phyloP scores from a whole-genome alignment of 2,329 filamentous ascomycete genomes.

The Nothomitra cinnamomea region DNA sequence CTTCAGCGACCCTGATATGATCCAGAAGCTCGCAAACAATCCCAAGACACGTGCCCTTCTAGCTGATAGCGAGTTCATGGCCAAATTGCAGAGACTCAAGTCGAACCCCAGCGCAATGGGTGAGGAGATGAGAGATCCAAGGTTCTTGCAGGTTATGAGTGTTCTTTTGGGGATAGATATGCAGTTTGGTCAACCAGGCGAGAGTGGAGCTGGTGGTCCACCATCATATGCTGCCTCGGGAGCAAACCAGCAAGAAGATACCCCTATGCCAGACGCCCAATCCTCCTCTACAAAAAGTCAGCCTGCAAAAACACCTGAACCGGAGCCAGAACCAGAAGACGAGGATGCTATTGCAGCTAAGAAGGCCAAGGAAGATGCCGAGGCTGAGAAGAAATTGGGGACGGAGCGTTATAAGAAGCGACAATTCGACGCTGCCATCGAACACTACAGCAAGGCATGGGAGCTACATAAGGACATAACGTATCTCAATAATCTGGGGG shows the following conservation, averaged over 20 bases:
- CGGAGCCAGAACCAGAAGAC: constrained; percentile 51
- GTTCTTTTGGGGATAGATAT: constrained; percentile 90
- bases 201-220: constrained; percentile 24
- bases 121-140: constrained; percentile 70
- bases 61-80: constrained; percentile 74
- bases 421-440: constrained; percentile 85
- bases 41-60: constrained; percentile 79
- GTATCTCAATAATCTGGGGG: constrained; percentile 91
- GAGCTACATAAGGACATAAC: constrained; percentile 90
- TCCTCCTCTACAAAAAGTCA: constrained; percentile 17
- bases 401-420: constrained; percentile 98
- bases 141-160: constrained; percentile 86
- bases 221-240: constrained; percentile 18
- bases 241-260: constrained; percentile 43
- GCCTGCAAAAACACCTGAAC: constrained; percentile 24
- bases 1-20: constrained; percentile 83
- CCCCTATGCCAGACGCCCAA: constrained; percentile 58
- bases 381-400: constrained; percentile 85
- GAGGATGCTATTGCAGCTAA: constrained; percentile 72
- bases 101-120: constrained; percentile 65
- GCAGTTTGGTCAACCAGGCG: constrained; percentile 43
- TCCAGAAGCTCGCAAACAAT: constrained; percentile 81
- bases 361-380: constrained; percentile 81
- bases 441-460: constrained; percentile 91
- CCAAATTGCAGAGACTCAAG: constrained; percentile 67